phyloP scores from a whole-genome alignment of 2,329 filamentous ascomycete genomes.

The Epicoccum nigrum region DNA sequence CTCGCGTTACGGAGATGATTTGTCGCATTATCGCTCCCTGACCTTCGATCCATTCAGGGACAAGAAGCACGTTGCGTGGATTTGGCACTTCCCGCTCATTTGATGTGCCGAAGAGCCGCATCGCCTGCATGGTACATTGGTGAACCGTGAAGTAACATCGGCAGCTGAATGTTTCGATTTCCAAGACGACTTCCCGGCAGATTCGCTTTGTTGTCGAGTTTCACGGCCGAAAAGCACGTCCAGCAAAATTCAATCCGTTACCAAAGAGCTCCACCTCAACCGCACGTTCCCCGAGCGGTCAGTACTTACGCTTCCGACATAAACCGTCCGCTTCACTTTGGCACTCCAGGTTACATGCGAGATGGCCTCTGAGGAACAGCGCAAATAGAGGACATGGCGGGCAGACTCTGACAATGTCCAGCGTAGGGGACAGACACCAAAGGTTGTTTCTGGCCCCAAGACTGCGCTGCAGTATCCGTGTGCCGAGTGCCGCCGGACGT shows the following conservation, averaged over 20 bases:
- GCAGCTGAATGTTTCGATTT: not conserved
- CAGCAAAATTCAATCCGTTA: slow-evolving; percentile 1
- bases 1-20: not conserved
- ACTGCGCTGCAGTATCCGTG: not conserved
- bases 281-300: not conserved
- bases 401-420: not conserved
- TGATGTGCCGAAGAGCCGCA: not conserved
- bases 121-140: not conserved
- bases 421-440: not conserved
- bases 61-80: not conserved
- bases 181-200: not conserved
- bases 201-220: not conserved
- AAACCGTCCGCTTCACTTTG: slow-evolving; percentile 9
- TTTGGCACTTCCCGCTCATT: not conserved
- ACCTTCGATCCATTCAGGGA: not conserved
- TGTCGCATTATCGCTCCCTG: not conserved
- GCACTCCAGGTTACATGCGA: not conserved
- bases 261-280: slow-evolving; percentile 11
- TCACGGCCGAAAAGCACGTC: not conserved
- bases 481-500: slow-evolving; percentile 11
- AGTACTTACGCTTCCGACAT: not conserved
- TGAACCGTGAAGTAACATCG: not conserved
- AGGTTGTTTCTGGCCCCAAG: not conserved
- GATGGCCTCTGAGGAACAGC: not conserved
- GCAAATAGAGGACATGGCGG: not conserved